Evolutionary conservation across 495 filamentous ascomycete species (phyloP).

Genomic region (Aspergillus saccharolyticus): DNA sequence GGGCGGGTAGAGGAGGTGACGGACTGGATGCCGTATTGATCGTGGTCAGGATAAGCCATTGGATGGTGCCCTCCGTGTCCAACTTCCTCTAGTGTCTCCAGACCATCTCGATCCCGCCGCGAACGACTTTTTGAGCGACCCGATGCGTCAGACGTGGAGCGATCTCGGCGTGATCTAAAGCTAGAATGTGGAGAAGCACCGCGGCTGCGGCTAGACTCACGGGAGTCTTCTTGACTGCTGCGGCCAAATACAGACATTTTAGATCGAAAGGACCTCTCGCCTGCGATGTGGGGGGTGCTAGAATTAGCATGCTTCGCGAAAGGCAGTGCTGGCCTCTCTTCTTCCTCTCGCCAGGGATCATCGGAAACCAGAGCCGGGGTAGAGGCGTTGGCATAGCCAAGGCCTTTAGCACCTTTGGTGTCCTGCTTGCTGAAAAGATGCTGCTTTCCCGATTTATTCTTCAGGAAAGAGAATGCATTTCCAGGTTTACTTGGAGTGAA

Average conservation of each 20-base stretch:
- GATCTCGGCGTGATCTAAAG: slow-evolving; percentile 45
- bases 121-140: slow-evolving; percentile 53
- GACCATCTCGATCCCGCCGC: slow-evolving; percentile 43
- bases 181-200: slow-evolving; percentile 31
- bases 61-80: slow-evolving; percentile 26
- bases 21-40: slow-evolving; percentile 24
- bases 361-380: slow-evolving; percentile 40
- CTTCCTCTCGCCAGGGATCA: slow-evolving; percentile 45
- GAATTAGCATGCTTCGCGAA: slow-evolving; percentile 38
- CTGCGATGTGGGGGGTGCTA: slow-evolving; percentile 38
- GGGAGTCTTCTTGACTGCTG: slow-evolving; percentile 36
- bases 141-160: slow-evolving; percentile 59
- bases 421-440: slow-evolving; percentile 52
- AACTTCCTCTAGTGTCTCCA: slow-evolving; percentile 35
- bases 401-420: slow-evolving; percentile 63
- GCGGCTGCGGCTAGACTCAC: slow-evolving; percentile 40
- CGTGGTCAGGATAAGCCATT: slow-evolving; percentile 24
- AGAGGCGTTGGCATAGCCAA: slow-evolving; percentile 59
- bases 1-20: slow-evolving; percentile 36
- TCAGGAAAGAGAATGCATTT: slow-evolving; percentile 64
- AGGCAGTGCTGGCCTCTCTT: slow-evolving; percentile 33
- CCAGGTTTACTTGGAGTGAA: slow-evolving; percentile 36
- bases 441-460: slow-evolving; percentile 60
- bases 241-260: slow-evolving; percentile 32
- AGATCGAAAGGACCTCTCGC: slow-evolving; percentile 30